A percentile compares a stretch with the other conserved stretches of the same genome.
phyloP scores from a whole-genome alignment of 176 grass and related monocot species.

The Otatea glauca region DNA sequence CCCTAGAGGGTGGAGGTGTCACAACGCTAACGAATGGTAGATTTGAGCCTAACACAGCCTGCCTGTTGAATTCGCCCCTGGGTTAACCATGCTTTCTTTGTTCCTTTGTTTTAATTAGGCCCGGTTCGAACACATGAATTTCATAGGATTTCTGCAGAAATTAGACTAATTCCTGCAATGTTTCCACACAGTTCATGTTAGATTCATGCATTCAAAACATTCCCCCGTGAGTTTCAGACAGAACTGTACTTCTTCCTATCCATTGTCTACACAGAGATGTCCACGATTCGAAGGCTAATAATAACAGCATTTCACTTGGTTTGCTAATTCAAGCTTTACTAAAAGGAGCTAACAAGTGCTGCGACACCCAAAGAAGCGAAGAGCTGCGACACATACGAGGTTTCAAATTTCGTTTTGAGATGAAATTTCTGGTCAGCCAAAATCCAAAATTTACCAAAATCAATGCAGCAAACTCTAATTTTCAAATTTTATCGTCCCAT shows the following conservation, averaged over 20 bases:
- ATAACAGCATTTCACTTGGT: neutral
- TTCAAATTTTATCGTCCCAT: too few species aligned
- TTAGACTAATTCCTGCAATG: neutral
- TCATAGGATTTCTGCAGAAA: neutral
- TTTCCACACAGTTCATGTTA: neutral
- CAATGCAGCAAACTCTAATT: too few species aligned
- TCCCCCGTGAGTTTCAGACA: neutral
- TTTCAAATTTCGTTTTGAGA: too few species aligned
- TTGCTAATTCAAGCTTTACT: neutral
- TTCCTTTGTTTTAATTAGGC: neutral
- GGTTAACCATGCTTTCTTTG: neutral
- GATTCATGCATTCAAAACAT: neutral
- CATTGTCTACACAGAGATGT: neutral
- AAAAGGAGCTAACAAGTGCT: neutral
- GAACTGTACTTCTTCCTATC: neutral
- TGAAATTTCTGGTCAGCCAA: too few species aligned
- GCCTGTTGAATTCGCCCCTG: too few species aligned
- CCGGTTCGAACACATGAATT: neutral
- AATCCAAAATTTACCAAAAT: too few species aligned
- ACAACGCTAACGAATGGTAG: too few species aligned
- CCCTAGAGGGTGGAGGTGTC: too few species aligned
- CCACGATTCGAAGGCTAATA: neutral
- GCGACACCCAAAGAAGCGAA: neutral
- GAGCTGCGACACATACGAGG: neutral
- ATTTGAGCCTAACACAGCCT: too few species aligned